Percentiles rank a stretch among this genome's conserved stretches.
phyloP scores from a whole-genome alignment of 1,284 basidiomycete genomes.

The Marasmius sp. region DNA sequence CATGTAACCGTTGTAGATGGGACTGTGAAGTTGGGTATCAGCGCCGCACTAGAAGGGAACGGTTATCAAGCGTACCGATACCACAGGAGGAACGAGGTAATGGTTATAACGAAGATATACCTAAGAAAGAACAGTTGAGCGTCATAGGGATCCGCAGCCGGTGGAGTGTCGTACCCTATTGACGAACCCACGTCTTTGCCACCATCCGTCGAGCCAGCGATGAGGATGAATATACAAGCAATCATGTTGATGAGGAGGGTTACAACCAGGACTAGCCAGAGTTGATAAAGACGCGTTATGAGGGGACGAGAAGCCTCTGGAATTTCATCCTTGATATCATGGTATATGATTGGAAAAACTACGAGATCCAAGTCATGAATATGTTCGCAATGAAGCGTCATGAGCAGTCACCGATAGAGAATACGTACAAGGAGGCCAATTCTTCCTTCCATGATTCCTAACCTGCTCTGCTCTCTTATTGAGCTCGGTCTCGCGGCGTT shows the following conservation, averaged over 20 bases:
- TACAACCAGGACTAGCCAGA: conserved; percentile 81
- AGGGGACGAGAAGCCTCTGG: conserved; percentile 78
- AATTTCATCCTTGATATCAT: conserved; percentile 89
- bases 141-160: conserved; percentile 19
- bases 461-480: conserved; percentile 69
- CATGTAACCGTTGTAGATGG: conserved; percentile 96
- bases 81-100: conserved; percentile 88
- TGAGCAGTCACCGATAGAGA: background rate
- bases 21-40: conserved; percentile 44
- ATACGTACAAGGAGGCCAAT: conserved; percentile 82
- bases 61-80: conserved; percentile 58
- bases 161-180: conserved; percentile 60
- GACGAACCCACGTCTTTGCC: conserved; percentile 80
- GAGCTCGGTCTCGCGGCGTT: conserved; percentile 73
- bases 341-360: conserved; percentile 95
- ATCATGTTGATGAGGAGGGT: conserved; percentile 90
- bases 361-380: conserved; percentile 3
- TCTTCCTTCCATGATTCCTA: conserved; percentile 79
- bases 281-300: conserved; percentile 82
- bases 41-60: conserved; percentile 5
- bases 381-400: too few species aligned
- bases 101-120: conserved; percentile 81
- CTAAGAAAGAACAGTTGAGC: conserved; percentile 41
- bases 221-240: conserved; percentile 85
- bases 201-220: conserved; percentile 75